These are phyloP conservation scores for Chlamydomonas sp. DNA, from an alignment of 139 green algal genomes.

Conservation along the genomic window DNA sequence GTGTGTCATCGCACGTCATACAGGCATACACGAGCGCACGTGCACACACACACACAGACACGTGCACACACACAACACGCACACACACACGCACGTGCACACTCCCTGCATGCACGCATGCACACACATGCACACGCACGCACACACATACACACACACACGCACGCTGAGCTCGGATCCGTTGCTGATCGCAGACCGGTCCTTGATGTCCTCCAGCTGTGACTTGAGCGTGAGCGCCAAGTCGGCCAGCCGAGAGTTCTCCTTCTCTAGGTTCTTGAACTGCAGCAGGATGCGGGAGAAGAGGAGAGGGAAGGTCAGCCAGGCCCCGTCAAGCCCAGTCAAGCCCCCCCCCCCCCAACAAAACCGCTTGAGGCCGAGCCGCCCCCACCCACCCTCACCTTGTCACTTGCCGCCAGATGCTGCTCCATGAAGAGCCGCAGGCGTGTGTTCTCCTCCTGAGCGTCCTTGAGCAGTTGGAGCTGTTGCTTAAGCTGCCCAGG, in stretches of 20 bases:
- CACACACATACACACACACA: no score
- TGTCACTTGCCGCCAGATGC: slow-evolving; percentile 1
- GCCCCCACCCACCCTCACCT: background rate
- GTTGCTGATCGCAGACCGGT: background rate
- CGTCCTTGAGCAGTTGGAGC: slow-evolving; percentile 5
- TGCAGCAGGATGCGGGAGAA: background rate
- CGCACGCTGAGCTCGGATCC: slow-evolving; percentile 1
- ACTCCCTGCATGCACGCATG: no score
- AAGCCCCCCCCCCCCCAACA: background rate
- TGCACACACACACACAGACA: no score
- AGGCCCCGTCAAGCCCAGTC: background rate
- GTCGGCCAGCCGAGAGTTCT: background rate
- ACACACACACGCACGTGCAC: no score
- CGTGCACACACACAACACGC: no score
- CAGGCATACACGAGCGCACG: no score
- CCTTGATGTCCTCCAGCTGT: slow-evolving; percentile 11
- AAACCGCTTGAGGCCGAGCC: background rate
- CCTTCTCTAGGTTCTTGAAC: slow-evolving; percentile 11
- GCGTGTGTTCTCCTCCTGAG: slow-evolving; percentile 1
- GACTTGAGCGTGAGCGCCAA: background rate
- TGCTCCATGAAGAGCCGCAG: slow-evolving; percentile 3
- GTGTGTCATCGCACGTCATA: no score
- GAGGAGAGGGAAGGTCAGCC: background rate
- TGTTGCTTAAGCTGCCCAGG: slow-evolving; percentile 14
- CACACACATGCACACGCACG: no score